Evolutionary conservation across 2,329 filamentous ascomycete species (phyloP), one percentile per base, ranked within the genome.

Genomic region (Penicillium sp.): DNA sequence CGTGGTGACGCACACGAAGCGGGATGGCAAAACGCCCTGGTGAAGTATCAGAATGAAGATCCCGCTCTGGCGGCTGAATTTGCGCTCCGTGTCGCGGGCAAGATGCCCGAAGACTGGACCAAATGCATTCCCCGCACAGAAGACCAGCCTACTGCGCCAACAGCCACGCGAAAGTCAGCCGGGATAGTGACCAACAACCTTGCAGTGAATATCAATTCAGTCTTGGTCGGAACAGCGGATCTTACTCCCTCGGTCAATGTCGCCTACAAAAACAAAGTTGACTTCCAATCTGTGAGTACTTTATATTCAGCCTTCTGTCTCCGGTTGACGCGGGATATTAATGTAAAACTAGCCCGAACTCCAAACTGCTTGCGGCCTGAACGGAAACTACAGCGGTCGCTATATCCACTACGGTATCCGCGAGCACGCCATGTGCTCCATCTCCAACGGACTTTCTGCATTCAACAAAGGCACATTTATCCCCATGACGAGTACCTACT

Each of bases 361-460:
- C 9, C 57, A 56, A 7, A 70, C 62, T 0, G 61, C 58, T 10
- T 71, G 68, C 46, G 55, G 55, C n/a, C 62, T 67, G 60, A 81
- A 81, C 58, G 85, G 83, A 42, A 71, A 80, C 67, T 81, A 80
- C 61, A 65, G 67, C 4, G 77, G 76, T 29, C 72, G 77, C 6
- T 78, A 78, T 55, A 74, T 85, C 57, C 82, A 82, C 66, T 85
- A 78, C 65, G 83, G 83, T 44, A 80, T 86, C 49, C 80, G 83
- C 13, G 83, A 86, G 61, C 83, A 86, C 63, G 83, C 82, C 52
- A 86, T 87, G 84, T 77, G 76, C 3, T 89, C 89, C 69, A 90
- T 95, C 78, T 89, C 95, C 81, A 96, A 96, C 65, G 85, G 84
- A 3, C 68, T 86, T 4, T 82, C 84, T 0, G 84, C 84, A 1